These are phyloP conservation scores for Rhynchospora breviuscula DNA, from an alignment of 176 grass and related monocot species.

Conservation along the genomic window DNA sequence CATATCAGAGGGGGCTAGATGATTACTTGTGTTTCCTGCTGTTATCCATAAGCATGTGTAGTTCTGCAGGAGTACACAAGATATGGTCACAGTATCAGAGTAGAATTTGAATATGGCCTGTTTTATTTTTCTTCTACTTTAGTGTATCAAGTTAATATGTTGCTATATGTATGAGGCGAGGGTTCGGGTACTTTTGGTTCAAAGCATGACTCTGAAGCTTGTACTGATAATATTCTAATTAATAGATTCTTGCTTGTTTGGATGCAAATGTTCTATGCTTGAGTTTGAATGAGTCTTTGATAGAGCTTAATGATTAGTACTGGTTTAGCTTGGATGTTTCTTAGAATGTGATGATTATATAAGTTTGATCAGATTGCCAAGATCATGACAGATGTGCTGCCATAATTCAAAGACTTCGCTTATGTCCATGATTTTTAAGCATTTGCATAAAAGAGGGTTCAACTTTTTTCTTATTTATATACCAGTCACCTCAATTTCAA, in stretches of 20 bases:
- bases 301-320: background rate
- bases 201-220: background rate
- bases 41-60: background rate
- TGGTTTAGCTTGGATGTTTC: background rate
- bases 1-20: too few species aligned
- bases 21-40: too few species aligned
- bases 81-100: background rate
- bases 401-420: background rate
- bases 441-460: background rate
- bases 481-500: background rate
- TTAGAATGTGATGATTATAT: background rate
- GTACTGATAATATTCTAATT: conserved; percentile 16
- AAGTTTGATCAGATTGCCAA: background rate
- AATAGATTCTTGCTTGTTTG: conserved; percentile 16
- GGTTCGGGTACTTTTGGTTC: conserved; percentile 6
- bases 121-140: background rate
- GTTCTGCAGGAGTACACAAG: background rate
- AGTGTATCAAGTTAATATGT: background rate
- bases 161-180: background rate
- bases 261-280: conserved; percentile 13
- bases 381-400: background rate
- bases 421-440: background rate
- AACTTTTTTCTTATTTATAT: background rate
- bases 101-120: background rate
- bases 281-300: conserved; percentile 7